Conservation (phyloP, 192 early-diverging fungal species). For the Chytriomyces hyalinus region DNA sequence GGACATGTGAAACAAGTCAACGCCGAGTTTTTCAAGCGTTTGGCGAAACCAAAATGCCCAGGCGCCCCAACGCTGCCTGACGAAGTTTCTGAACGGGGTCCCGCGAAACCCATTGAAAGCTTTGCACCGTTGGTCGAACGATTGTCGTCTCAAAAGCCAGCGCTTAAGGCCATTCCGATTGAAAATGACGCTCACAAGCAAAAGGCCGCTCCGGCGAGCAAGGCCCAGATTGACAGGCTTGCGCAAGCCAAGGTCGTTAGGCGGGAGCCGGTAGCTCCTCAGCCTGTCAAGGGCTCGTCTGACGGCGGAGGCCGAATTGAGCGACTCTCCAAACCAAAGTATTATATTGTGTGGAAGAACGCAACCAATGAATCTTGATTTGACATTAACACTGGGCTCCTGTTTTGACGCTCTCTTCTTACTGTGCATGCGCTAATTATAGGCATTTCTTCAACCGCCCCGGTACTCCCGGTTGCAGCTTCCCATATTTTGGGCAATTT, state of each 20-base stretch:
- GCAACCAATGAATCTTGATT: no score
- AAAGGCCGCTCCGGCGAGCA: not conserved
- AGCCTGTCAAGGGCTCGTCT: not conserved
- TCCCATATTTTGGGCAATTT: no score
- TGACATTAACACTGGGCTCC: no score
- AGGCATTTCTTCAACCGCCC: no score
- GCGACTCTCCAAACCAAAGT: constrained; percentile 21
- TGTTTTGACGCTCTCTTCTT: no score
- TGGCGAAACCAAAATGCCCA: constrained; percentile 30
- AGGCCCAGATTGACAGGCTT: constrained; percentile 8
- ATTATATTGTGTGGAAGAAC: constrained; percentile 35
- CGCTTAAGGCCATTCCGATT: not conserved
- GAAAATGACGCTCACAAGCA: constrained; percentile 4
- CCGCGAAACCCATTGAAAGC: not conserved
- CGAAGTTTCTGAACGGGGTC: not conserved
- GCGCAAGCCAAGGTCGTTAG: constrained; percentile 21
- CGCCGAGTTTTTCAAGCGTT: constrained; percentile 21
- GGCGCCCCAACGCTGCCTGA: constrained; percentile 25
- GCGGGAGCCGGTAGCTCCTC: not conserved
- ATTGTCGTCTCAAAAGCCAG: constrained; percentile 1
- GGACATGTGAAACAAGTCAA: not conserved
- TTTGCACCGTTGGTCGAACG: constrained; percentile 8
- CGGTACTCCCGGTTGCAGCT: no score
- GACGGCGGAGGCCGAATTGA: not conserved
- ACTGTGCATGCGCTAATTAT: no score